Conservation (phyloP, 768 basidiomycete genomes). For the Termitomyces heimii region DNA sequence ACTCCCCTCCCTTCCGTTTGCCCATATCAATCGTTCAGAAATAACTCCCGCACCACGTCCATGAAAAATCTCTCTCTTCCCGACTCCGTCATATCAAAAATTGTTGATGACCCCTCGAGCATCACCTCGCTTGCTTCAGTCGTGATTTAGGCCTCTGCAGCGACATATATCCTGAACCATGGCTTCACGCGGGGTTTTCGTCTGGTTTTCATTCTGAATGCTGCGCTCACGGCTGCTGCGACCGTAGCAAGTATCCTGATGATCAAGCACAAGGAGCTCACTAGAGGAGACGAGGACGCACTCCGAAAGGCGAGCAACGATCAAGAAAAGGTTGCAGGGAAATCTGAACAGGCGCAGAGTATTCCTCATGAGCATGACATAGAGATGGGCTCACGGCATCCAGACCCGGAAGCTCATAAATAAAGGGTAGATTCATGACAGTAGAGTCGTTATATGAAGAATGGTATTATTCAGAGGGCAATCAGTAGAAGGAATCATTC, state of each 20-base stretch:
- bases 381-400: not conserved
- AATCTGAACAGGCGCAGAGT: not conserved
- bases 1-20: not conserved
- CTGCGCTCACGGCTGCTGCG: slow-evolving; percentile 45
- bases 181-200: slow-evolving; percentile 58
- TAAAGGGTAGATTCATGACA: not conserved
- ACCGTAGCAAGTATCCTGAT: slow-evolving; percentile 49
- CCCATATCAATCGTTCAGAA: slow-evolving; percentile 18
- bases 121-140: slow-evolving; percentile 8
- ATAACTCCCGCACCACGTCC: slow-evolving; percentile 40
- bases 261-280: slow-evolving; percentile 58
- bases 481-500: too few relatives aligned
- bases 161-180: slow-evolving; percentile 34
- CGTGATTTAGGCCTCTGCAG: slow-evolving; percentile 30
- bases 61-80: slow-evolving; percentile 34
- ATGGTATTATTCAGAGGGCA: not conserved
- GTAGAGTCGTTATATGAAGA: not conserved
- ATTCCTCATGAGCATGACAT: not conserved
- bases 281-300: slow-evolving; percentile 47
- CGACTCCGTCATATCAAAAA: slow-evolving; percentile 28
- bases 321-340: not conserved
- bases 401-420: not conserved
- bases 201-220: slow-evolving; percentile 56
- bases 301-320: slow-evolving; percentile 25
- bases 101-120: slow-evolving; percentile 43